phyloP scores from a whole-genome alignment of 345 rosid species.

The Linum lewisii region DNA sequence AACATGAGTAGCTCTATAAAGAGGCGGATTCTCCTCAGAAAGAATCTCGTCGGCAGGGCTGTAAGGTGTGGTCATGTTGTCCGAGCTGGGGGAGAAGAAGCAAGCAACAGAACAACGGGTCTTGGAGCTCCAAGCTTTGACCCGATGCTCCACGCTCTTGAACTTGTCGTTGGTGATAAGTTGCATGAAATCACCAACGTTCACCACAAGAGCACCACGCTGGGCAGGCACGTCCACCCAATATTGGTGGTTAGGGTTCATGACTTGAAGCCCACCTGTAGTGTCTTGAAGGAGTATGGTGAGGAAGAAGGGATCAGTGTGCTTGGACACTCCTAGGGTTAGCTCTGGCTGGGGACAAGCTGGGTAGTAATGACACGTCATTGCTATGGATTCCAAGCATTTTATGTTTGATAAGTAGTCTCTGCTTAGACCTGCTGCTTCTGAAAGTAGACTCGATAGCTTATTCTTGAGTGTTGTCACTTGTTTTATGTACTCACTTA shows the following conservation, averaged over 20 bases:
- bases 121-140: conserved; percentile 26
- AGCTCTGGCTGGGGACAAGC: conserved; percentile 20
- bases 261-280: conserved; percentile 18
- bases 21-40: conserved; percentile 30
- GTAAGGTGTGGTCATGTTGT: conserved; percentile 7
- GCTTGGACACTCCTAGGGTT: conserved; percentile 12
- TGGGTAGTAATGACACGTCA: conserved; percentile 25
- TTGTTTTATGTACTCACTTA: conserved; percentile 12
- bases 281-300: conserved; percentile 15
- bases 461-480: conserved; percentile 6
- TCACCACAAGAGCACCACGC: conserved; percentile 12
- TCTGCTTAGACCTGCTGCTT: conserved; percentile 19
- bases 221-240: conserved; percentile 16
- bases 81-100: conserved; percentile 21
- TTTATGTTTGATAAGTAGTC: conserved; percentile 12
- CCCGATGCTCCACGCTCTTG: conserved; percentile 39
- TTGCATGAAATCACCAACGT: conserved; percentile 20
- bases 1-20: conserved; percentile 21
- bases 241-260: neutral
- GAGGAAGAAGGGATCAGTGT: conserved; percentile 11
- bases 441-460: conserved; percentile 14
- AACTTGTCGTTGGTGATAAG: conserved; percentile 39
- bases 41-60: conserved; percentile 37
- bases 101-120: conserved; percentile 39
- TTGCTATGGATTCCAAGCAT: conserved; percentile 14